These are phyloP conservation scores for Diaporthe sp. DNA, from an alignment of 2,329 filamentous ascomycete genomes.

Conservation along the genomic window DNA sequence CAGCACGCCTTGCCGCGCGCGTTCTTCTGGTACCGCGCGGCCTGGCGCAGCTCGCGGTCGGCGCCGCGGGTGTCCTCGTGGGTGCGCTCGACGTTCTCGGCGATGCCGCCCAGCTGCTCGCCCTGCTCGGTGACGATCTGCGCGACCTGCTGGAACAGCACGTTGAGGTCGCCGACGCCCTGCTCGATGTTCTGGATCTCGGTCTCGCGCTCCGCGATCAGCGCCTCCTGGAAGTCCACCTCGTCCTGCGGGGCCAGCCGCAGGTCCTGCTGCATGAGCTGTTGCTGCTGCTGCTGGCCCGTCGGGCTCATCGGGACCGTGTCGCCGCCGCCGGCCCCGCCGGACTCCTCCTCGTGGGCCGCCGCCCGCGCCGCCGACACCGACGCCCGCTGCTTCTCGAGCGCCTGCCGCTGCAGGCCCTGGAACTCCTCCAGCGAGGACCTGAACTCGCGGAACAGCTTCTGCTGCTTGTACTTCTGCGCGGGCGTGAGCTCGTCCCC, in stretches of 20 bases:
- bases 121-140: constrained; percentile 97
- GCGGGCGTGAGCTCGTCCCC: constrained; percentile 83
- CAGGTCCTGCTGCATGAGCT: constrained; percentile 81
- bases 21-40: constrained; percentile 93
- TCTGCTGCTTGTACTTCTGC: constrained; percentile 96
- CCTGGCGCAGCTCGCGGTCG: constrained; percentile 86
- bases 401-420: constrained; percentile 85
- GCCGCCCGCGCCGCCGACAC: constrained; percentile 82
- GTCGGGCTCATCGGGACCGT: constrained; percentile 48
- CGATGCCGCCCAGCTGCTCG: constrained; percentile 87
- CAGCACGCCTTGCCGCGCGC: constrained; percentile 96
- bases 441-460: constrained; percentile 94
- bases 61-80: constrained; percentile 86
- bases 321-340: constrained; percentile 45
- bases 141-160: constrained; percentile 97
- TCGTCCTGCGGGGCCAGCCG: constrained; percentile 92
- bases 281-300: constrained; percentile 69
- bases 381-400: constrained; percentile 93
- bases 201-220: constrained; percentile 96
- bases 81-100: constrained; percentile 87
- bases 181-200: constrained; percentile 99
- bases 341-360: constrained; percentile 75
- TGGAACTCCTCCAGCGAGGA: constrained; percentile 92
- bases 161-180: constrained; percentile 94
- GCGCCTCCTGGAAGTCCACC: constrained; percentile 95